Evolutionary conservation across 2,329 filamentous ascomycete species (phyloP), one percentile per base, ranked within the genome.

Genomic region (Emmonsia crescens): DNA sequence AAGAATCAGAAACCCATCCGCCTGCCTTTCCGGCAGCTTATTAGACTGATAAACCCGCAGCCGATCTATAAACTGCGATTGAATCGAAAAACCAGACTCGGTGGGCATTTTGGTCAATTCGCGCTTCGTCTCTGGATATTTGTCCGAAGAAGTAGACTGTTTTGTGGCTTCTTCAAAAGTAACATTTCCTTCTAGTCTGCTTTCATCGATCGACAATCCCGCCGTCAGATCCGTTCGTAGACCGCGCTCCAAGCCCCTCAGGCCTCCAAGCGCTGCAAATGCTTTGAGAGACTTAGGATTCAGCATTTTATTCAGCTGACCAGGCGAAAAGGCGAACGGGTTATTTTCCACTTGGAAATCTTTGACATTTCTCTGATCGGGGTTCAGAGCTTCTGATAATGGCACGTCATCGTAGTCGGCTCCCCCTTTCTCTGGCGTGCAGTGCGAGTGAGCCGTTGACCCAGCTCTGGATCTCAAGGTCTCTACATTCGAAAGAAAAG

Each of bases 201-300:
- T 80, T 75, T 96, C 92, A 62, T 96, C 91, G 1, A 84, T 69
- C 64, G 89, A 93, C 60, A 96, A 73, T 8, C 92, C 92, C 42
- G 87, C 80, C 58, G 81, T 83, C 36, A 89, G 79, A 72, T 94
- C 85, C 6, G 85, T 86, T 57, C 89, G 81, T 36, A 96, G 77
- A 10, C 91, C 92, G 70, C 85, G 88, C 74, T 93, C 91, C 57
- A 96, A 74, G 0, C 92, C 92, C 21, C 75, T 76, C 19, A 96
- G 74, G 29, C 92, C 92, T 57, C 92, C 91, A 5, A 96, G 73
- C 16, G 86, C 86, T 69, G 87, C 89, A 67, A 93, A 96, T 0
- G 91, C 91, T 14, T 87, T 80, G 62, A 96, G 76, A 64, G 85
- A 95, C 78, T 96, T 96, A 3, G 92, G 92, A 71, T 95, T 94